phyloP scores from a whole-genome alignment of 1,139 yeast genomes.

The Keqinozyma sinolaborantium region DNA sequence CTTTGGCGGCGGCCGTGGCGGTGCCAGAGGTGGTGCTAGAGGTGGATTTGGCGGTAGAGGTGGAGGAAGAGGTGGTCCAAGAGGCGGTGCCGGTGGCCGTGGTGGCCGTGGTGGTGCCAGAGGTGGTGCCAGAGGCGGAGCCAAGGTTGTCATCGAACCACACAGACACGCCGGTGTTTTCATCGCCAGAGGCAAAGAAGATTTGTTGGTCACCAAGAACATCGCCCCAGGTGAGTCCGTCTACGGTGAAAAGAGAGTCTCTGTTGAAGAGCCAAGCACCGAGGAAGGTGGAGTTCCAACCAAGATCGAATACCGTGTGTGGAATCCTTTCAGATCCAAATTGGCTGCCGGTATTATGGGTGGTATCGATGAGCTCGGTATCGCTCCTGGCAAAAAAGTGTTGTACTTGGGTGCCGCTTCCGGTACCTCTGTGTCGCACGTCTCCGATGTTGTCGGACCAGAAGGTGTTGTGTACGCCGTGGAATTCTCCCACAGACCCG shows the following conservation, averaged over 20 bases:
- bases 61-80: conserved; percentile 40
- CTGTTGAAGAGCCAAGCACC: conserved; percentile 86
- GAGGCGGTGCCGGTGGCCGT: conserved; percentile 56
- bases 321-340: conserved; percentile 99
- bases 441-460: conserved; percentile 97
- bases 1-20: conserved; percentile 25
- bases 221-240: conserved; percentile 97
- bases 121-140: conserved; percentile 82
- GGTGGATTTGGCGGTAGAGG: conserved; percentile 44
- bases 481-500: conserved; percentile 99
- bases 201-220: conserved; percentile 94
- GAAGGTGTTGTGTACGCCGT: conserved; percentile 98
- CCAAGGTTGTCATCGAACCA: conserved; percentile 95
- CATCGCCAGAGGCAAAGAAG: conserved; percentile 99
- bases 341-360: conserved; percentile 99
- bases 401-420: conserved; percentile 98
- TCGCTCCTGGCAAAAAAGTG: conserved; percentile 97
- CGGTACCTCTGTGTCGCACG: conserved; percentile 98
- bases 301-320: conserved; percentile 96
- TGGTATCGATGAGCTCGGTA: conserved; percentile 96
- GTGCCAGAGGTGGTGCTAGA: conserved; percentile 30
- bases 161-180: conserved; percentile 97
- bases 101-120: conserved; percentile 73
- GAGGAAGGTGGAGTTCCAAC: conserved; percentile 89
- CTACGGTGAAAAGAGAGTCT: conserved; percentile 95